Conservation (phyloP, 1,284 basidiomycete species). For the Ustilago xerochloae region DNA sequence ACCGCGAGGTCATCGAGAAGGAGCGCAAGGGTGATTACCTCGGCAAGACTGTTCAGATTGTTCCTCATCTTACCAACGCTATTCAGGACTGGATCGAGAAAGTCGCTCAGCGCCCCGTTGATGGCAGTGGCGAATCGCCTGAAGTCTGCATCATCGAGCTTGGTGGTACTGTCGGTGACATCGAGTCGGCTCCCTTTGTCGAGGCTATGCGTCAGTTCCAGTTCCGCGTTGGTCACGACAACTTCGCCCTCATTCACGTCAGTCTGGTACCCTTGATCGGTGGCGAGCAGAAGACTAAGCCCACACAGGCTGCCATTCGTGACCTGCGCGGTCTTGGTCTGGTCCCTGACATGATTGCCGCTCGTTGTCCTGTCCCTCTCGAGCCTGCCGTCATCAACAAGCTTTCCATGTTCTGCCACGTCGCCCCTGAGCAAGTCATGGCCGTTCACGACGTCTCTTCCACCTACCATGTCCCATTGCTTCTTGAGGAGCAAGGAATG, state of each 20-base stretch:
- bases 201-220: constrained; percentile 99
- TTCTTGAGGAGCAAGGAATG: constrained; percentile 92
- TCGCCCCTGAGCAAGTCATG: constrained; percentile 89
- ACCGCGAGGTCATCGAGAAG: constrained; percentile 94
- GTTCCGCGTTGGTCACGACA: constrained; percentile 95
- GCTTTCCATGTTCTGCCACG: constrained; percentile 99
- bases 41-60: constrained; percentile 97
- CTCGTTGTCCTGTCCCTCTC: constrained; percentile 78
- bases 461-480: constrained; percentile 95
- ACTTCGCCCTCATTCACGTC: constrained; percentile 97
- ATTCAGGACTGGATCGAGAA: constrained; percentile 99
- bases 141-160: constrained; percentile 98
- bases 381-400: constrained; percentile 89
- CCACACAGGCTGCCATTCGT: constrained; percentile 95
- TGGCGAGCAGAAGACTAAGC: constrained; percentile 99
- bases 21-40: constrained; percentile 97
- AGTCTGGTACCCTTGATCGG: constrained; percentile 98
- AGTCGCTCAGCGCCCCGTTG: constrained; percentile 91
- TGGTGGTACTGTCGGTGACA: constrained; percentile 94
- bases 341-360: constrained; percentile 94
- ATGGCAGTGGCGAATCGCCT: constrained; percentile 90
- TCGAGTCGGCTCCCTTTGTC: constrained; percentile 95
- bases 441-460: constrained; percentile 96
- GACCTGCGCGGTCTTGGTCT: constrained; percentile 92
- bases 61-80: constrained; percentile 94